Conservation (phyloP, 805 yeast genomes). For the Schizosaccharomyces japonicus region DNA sequence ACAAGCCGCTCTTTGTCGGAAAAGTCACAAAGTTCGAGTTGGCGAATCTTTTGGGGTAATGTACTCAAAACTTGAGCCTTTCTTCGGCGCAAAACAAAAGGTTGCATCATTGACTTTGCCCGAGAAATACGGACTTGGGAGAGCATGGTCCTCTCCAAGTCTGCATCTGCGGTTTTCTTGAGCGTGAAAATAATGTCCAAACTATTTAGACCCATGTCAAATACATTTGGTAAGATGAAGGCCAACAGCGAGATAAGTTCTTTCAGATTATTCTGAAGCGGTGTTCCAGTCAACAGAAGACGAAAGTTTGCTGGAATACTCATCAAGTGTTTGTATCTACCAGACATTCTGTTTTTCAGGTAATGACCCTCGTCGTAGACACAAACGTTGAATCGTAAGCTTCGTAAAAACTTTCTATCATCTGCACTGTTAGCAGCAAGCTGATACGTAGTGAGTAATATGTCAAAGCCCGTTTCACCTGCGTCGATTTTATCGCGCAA, state of each 20-base stretch:
- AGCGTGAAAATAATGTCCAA: constrained; percentile 66
- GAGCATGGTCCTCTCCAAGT: constrained; percentile 37
- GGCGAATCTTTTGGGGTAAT: constrained; percentile 53
- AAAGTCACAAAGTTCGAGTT: constrained; percentile 42
- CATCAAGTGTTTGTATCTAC: constrained; percentile 73
- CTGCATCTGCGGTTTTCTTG: constrained; percentile 18
- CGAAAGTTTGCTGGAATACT: constrained; percentile 63
- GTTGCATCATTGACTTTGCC: constrained; percentile 96
- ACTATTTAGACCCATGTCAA: constrained; percentile 61
- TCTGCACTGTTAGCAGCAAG: constrained; percentile 68
- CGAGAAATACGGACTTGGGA: constrained; percentile 78
- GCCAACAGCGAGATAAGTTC: constrained; percentile 78
- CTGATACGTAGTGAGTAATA: constrained; percentile 80
- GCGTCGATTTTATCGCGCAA: constrained; percentile 43
- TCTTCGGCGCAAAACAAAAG: constrained; percentile 77
- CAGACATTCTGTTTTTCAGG: constrained; percentile 72
- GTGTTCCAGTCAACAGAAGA: constrained; percentile 81
- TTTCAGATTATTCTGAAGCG: constrained; percentile 73
- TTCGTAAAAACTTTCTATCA: constrained; percentile 57
- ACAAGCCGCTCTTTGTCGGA: constrained; percentile 27
- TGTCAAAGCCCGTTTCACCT: constrained; percentile 41
- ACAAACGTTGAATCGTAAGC: constrained; percentile 57
- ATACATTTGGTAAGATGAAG: constrained; percentile 65
- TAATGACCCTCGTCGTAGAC: constrained; percentile 96
- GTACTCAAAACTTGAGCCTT: constrained; percentile 81